Percentiles rank a stretch among this genome's conserved stretches.
Conservation (phyloP, 2,329 filamentous ascomycete genomes). For the Talaromyces albobiverticillius region DNA sequence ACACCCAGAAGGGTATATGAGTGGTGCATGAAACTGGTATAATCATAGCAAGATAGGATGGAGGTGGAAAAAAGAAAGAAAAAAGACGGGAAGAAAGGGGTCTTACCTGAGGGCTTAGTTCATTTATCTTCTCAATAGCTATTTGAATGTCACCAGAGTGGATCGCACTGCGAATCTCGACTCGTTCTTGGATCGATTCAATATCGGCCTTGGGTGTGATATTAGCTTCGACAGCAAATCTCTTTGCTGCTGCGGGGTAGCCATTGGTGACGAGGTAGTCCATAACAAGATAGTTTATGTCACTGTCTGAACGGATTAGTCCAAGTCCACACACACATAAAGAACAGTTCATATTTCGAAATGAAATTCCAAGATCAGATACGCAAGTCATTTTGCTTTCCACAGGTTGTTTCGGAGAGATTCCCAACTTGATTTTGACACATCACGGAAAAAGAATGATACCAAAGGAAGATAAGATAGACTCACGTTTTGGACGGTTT, state of each 20-base stretch:
- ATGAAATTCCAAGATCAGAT: conserved; percentile 53
- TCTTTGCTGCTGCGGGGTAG: conserved; percentile 86
- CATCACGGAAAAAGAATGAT: conserved; percentile 62
- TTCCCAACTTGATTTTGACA: conserved; percentile 91
- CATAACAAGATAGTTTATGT: conserved; percentile 92
- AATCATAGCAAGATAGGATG: conserved; percentile 71
- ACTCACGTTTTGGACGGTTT: conserved; percentile 88
- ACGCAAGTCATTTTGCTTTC: conserved; percentile 83
- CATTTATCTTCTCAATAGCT: conserved; percentile 84
- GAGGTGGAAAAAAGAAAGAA: conserved; percentile 20
- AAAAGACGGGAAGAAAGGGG: not conserved
- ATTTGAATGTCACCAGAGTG: conserved; percentile 79
- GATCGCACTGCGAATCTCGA: conserved; percentile 80
- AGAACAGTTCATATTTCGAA: not conserved
- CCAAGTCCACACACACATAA: conserved; percentile 13
- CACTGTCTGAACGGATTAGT: conserved; percentile 55
- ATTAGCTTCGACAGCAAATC: conserved; percentile 92
- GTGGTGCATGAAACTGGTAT: conserved; percentile 99
- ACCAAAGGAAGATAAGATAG: conserved; percentile 16
- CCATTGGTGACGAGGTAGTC: conserved; percentile 97
- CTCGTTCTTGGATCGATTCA: conserved; percentile 70
- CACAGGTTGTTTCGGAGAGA: conserved; percentile 98
- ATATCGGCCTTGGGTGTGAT: conserved; percentile 70
- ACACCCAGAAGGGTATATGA: conserved; percentile 82
- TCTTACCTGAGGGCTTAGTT: conserved; percentile 85